phyloP scores from a whole-genome alignment of 106 monocot genomes.

The Hemerocallis citrina region DNA sequence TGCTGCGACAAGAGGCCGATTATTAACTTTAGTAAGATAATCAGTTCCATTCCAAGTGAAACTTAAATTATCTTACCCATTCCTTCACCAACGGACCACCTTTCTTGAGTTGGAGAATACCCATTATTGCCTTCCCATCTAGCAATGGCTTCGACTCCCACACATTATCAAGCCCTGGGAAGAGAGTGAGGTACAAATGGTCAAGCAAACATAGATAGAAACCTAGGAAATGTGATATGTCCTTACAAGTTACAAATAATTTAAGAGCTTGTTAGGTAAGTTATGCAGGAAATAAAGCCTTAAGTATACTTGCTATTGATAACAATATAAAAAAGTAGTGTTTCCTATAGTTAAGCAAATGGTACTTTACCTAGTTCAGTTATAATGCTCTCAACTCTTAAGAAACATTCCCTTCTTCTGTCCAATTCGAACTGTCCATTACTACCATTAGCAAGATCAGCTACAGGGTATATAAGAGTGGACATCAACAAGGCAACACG shows the following conservation, averaged over 20 bases:
- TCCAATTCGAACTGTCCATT: conserved; percentile 20
- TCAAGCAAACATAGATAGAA: too few relatives aligned
- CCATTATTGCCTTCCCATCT: conserved; percentile 83
- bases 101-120: conserved; percentile 52
- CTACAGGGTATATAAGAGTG: conserved; percentile 37
- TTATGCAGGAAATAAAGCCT: too few relatives aligned
- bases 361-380: conserved; percentile 30
- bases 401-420: conserved; percentile 32
- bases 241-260: too few relatives aligned
- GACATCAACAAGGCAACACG: conserved; percentile 68
- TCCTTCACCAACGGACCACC: conserved; percentile 63
- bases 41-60: background rate
- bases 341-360: too few relatives aligned
- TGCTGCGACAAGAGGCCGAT: conserved; percentile 33
- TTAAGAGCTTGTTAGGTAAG: too few relatives aligned
- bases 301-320: too few relatives aligned
- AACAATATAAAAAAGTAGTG: too few relatives aligned
- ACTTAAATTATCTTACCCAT: conserved; percentile 46
- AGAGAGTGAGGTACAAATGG: too few relatives aligned
- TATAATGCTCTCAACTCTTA: conserved; percentile 29
- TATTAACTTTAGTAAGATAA: background rate
- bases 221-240: too few relatives aligned
- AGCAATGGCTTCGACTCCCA: conserved; percentile 85
- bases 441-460: conserved; percentile 7
- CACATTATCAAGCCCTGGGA: conserved; percentile 55